Conservation (phyloP, 1,284 basidiomycete genomes). For the Microbotryum scabiosae region DNA sequence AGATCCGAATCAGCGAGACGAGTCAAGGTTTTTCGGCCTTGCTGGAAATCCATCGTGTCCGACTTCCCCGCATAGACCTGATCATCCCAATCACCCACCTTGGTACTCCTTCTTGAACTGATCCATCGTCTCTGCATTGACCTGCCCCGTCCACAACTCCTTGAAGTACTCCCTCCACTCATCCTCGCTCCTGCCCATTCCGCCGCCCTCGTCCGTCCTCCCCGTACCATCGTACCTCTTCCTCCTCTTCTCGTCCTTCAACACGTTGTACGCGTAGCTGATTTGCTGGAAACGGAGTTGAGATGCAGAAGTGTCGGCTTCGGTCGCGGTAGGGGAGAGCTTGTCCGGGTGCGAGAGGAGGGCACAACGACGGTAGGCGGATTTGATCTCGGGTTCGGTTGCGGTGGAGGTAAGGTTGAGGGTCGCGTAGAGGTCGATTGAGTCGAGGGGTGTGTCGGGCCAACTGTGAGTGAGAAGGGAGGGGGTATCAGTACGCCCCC, state of each 20-base stretch:
- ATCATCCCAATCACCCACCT: slow-evolving; percentile 47
- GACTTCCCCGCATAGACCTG: neutral
- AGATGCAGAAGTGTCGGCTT: slow-evolving; percentile 48
- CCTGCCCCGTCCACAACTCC: slow-evolving; percentile 59
- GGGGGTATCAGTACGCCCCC: too few species aligned
- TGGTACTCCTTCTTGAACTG: slow-evolving; percentile 87
- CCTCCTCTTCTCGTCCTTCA: slow-evolving; percentile 66
- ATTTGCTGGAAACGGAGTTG: slow-evolving; percentile 48
- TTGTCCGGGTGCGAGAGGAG: slow-evolving; percentile 64
- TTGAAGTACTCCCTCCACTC: slow-evolving; percentile 92
- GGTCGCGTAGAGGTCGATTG: slow-evolving; percentile 23
- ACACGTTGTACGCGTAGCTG: slow-evolving; percentile 79
- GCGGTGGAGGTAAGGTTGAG: slow-evolving; percentile 18
- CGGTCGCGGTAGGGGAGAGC: neutral
- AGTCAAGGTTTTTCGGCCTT: neutral
- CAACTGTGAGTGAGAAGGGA: too few species aligned
- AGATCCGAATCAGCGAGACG: neutral
- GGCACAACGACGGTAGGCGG: slow-evolving; percentile 69
- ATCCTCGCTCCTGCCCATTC: slow-evolving; percentile 61
- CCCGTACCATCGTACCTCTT: slow-evolving; percentile 55
- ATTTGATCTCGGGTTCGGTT: slow-evolving; percentile 28
- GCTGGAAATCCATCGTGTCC: neutral
- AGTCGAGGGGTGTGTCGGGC: too few species aligned
- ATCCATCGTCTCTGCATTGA: slow-evolving; percentile 74
- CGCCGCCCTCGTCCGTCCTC: slow-evolving; percentile 64